phyloP scores from a whole-genome alignment of 306 rosid genomes.

The Datisca glomerata region DNA sequence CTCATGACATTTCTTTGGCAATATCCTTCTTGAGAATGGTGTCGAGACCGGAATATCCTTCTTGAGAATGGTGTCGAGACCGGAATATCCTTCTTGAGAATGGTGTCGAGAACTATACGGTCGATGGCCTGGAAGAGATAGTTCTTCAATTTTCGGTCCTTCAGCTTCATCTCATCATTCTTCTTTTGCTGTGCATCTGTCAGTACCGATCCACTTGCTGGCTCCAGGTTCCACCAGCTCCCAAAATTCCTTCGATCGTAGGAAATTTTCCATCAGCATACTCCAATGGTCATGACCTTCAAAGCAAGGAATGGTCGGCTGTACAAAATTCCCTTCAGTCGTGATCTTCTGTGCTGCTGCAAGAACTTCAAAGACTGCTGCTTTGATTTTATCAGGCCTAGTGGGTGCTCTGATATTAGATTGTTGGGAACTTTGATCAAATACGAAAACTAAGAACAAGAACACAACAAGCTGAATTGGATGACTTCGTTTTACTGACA shows the following conservation, averaged over 20 bases:
- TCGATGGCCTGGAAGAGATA: conserved; percentile 5
- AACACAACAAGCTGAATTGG: conserved; percentile 6
- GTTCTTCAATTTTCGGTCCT: background rate
- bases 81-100: too few species aligned
- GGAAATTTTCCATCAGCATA: conserved; percentile 8
- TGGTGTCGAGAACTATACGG: too few species aligned
- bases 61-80: too few species aligned
- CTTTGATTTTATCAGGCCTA: conserved; percentile 2
- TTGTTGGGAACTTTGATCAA: conserved; percentile 2
- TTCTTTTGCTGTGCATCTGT: background rate
- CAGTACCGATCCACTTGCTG: conserved; percentile 2
- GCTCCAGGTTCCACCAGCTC: conserved; percentile 5
- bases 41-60: conserved; percentile 4
- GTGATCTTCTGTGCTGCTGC: conserved; percentile 8
- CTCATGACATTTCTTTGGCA: conserved; percentile 4
- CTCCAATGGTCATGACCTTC: conserved; percentile 11
- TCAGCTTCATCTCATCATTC: conserved; percentile 1
- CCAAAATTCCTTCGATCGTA: conserved; percentile 5
- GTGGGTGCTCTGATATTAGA: conserved; percentile 2
- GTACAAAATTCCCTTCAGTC: background rate
- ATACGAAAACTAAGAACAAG: too few species aligned
- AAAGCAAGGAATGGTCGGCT: conserved; percentile 9
- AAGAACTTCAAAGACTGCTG: conserved; percentile 3
- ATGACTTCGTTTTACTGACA: too few species aligned
- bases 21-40: conserved; percentile 4